A percentile compares a stretch with the other conserved stretches of the same genome.
Conservation (phyloP, 805 yeast genomes). For the Suhomyces vadensis region DNA sequence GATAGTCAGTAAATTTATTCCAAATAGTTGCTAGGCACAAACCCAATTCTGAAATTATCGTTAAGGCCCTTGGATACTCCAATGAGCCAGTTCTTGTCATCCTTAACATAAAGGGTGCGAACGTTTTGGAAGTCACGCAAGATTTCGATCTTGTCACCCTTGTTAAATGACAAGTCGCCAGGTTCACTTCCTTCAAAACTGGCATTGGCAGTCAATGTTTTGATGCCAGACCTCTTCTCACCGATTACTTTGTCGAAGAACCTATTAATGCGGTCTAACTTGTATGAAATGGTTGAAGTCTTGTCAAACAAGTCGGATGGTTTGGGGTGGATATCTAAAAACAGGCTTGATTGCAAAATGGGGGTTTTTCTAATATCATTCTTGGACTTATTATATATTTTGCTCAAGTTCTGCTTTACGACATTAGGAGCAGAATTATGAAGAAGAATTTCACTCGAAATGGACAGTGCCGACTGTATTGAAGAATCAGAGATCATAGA, state of each 20-base stretch:
- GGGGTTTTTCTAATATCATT: conserved; percentile 37
- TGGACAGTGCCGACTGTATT: conserved; percentile 15
- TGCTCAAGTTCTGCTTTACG: conserved; percentile 21
- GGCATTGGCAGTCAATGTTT: conserved; percentile 17
- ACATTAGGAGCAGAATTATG: conserved; percentile 18
- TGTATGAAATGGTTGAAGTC: conserved; percentile 25
- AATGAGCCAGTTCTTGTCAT: conserved; percentile 34
- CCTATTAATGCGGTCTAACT: conserved; percentile 23
- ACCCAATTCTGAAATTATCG: conserved; percentile 30
- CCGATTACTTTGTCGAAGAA: conserved; percentile 22
- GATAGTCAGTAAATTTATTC: background rate
- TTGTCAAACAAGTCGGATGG: conserved; percentile 14
- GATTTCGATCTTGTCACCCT: conserved; percentile 36
- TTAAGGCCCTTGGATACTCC: conserved; percentile 23
- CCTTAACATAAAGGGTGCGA: conserved; percentile 19
- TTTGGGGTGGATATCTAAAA: conserved; percentile 11
- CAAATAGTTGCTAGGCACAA: conserved; percentile 29
- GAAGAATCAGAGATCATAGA: conserved; percentile 15
- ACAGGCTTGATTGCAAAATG: conserved; percentile 13
- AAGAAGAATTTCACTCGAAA: conserved; percentile 18
- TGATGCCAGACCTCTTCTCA: conserved; percentile 11
- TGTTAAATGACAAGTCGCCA: conserved; percentile 39
- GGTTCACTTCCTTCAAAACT: conserved; percentile 34
- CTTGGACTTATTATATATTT: conserved; percentile 34
- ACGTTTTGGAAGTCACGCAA: conserved; percentile 32